Percentiles rank a stretch among this genome's conserved stretches.
Evolutionary conservation across 345 rosid species (phyloP).

Genomic region (Bruguiera gymnorhiza): DNA sequence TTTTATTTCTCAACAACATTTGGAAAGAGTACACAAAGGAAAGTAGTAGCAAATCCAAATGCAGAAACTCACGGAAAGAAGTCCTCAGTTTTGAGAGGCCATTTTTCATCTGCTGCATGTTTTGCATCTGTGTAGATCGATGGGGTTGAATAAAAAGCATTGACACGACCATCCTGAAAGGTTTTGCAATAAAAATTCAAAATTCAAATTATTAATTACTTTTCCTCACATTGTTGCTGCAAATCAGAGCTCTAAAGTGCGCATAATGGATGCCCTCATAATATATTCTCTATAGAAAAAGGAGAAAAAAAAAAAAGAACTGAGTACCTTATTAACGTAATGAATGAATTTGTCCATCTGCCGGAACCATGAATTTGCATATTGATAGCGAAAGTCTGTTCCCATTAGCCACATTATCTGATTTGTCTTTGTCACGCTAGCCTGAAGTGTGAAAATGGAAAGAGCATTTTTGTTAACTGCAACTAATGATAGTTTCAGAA

Average conservation of each 20-base stretch:
- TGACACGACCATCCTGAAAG: constrained; percentile 82
- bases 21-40: not conserved
- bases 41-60: constrained; percentile 7
- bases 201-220: not conserved
- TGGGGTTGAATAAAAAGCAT: constrained; percentile 89
- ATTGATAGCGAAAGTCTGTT: constrained; percentile 92
- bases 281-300: constrained; percentile 4
- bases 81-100: constrained; percentile 92
- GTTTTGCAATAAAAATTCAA: not conserved
- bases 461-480: not conserved
- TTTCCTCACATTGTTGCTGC: not conserved
- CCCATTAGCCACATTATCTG: constrained; percentile 97
- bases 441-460: constrained; percentile 37
- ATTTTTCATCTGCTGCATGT: constrained; percentile 62
- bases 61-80: constrained; percentile 77
- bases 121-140: constrained; percentile 88
- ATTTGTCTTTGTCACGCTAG: constrained; percentile 84
- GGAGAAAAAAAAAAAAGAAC: not conserved
- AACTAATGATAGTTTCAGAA: not conserved
- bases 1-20: constrained; percentile 6
- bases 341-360: constrained; percentile 97
- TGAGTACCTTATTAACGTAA: constrained; percentile 75
- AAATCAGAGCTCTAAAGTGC: constrained; percentile 12
- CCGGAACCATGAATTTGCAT: constrained; percentile 91
- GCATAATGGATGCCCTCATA: not conserved